Conservation (phyloP, 176 grass and related monocot species). For the Microstegium vimineum region DNA sequence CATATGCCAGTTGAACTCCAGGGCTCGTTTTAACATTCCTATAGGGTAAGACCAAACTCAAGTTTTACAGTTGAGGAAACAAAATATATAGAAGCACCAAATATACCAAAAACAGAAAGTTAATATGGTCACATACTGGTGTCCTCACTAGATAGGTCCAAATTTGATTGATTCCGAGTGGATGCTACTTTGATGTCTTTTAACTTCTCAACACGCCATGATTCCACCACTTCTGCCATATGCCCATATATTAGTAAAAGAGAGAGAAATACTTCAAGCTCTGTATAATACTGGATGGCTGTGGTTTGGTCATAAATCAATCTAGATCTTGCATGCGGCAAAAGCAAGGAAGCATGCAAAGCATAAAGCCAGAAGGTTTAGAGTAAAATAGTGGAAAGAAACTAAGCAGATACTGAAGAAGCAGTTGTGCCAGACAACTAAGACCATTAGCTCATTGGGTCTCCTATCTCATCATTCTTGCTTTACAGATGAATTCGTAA, state of each 20-base stretch:
- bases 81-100: not conserved
- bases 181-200: conserved; percentile 47
- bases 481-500: not conserved
- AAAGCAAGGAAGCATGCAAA: conserved; percentile 11
- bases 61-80: not conserved
- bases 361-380: not conserved
- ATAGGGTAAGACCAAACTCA: conserved; percentile 19
- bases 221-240: conserved; percentile 58
- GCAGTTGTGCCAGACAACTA: not conserved
- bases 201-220: conserved; percentile 75
- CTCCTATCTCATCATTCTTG: not conserved
- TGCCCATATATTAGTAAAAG: not conserved
- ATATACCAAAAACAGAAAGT: not conserved
- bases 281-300: not conserved
- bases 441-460: not conserved
- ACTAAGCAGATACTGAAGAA: not conserved
- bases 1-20: conserved; percentile 67
- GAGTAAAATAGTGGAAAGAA: not conserved
- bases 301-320: not conserved
- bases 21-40: conserved; percentile 63
- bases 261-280: conserved; percentile 6
- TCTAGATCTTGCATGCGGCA: not conserved
- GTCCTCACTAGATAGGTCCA: conserved; percentile 51
- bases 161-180: conserved; percentile 47
- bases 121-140: conserved; percentile 50